Evolutionary conservation across 768 basidiomycete species (phyloP).

Genomic region (Pholiota molesta): DNA sequence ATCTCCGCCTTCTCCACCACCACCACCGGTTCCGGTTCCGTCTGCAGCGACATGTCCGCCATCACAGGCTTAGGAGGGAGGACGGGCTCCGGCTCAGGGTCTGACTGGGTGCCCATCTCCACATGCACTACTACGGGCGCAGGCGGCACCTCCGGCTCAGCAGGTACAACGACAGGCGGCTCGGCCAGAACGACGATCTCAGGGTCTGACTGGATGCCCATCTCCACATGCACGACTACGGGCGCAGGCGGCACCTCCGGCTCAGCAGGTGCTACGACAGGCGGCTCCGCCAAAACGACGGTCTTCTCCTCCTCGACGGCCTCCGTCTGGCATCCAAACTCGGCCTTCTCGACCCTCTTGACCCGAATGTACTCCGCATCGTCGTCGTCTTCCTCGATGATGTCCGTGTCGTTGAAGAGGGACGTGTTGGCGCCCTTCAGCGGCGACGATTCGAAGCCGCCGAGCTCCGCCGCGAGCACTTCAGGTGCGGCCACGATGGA

Average conservation of each 20-base stretch:
- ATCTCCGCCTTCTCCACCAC: slow-evolving; percentile 43
- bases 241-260: slow-evolving; percentile 10
- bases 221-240: slow-evolving; percentile 9
- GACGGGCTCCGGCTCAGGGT: slow-evolving; percentile 11
- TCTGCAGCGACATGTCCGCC: slow-evolving; percentile 49
- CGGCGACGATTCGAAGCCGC: slow-evolving; percentile 34
- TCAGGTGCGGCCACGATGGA: slow-evolving; percentile 76
- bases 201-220: slow-evolving; percentile 21
- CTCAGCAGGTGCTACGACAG: slow-evolving; percentile 17
- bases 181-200: slow-evolving; percentile 32
- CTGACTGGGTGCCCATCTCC: slow-evolving; percentile 20
- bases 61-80: slow-evolving; percentile 26
- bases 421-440: slow-evolving; percentile 32
- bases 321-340: slow-evolving; percentile 72
- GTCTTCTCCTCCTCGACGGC: slow-evolving; percentile 30
- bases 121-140: slow-evolving; percentile 4
- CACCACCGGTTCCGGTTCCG: slow-evolving; percentile 43
- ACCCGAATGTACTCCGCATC: slow-evolving; percentile 37
- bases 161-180: slow-evolving; percentile 23
- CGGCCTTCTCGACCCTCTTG: slow-evolving; percentile 54
- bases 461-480: slow-evolving; percentile 68
- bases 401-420: slow-evolving; percentile 41
- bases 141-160: slow-evolving; percentile 13
- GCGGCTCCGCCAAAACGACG: slow-evolving; percentile 33
- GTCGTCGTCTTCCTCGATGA: slow-evolving; percentile 40